Conservation (phyloP, 805 yeast genomes). For the Nakazawaea wickerhamii region DNA sequence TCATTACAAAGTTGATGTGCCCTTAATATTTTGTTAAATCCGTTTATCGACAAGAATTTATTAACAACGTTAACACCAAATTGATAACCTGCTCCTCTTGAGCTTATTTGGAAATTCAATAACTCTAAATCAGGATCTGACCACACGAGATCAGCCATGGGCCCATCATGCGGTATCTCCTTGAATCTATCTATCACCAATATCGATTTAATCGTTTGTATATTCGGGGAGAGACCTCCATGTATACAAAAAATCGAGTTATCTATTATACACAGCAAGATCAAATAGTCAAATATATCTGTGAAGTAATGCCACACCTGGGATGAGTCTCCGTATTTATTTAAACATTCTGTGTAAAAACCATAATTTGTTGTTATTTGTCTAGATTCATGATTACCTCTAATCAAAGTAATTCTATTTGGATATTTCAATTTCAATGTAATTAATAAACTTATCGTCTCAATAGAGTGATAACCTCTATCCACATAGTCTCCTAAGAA, state of each 20-base stretch:
- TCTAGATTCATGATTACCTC: constrained; percentile 96
- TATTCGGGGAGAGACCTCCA: constrained; percentile 94
- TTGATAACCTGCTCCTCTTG: constrained; percentile 97
- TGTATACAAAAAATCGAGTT: constrained; percentile 90
- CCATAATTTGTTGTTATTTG: constrained; percentile 98
- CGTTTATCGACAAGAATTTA: constrained; percentile 74
- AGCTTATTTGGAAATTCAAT: constrained; percentile 77
- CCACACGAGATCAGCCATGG: constrained; percentile 99
- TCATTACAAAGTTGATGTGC: constrained; percentile 98
- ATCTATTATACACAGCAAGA: constrained; percentile 86
- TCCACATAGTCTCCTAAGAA: constrained; percentile 97
- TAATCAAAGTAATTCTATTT: constrained; percentile 65
- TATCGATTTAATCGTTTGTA: constrained; percentile 90
- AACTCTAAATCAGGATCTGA: constrained; percentile 90
- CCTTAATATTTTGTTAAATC: constrained; percentile 74
- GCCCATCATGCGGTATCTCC: constrained; percentile 98
- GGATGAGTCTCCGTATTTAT: constrained; percentile 72
- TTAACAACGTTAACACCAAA: constrained; percentile 90
- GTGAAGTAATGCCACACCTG: constrained; percentile 88
- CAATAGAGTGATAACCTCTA: constrained; percentile 89
- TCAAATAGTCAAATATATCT: constrained; percentile 86
- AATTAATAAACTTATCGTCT: constrained; percentile 79
- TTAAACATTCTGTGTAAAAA: constrained; percentile 88
- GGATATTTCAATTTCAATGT: constrained; percentile 88
- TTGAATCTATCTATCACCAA: constrained; percentile 83